Percentiles rank a stretch among this genome's conserved stretches.
phyloP scores from a whole-genome alignment of 1,284 basidiomycete species.

The Melampsora larici-populina region DNA sequence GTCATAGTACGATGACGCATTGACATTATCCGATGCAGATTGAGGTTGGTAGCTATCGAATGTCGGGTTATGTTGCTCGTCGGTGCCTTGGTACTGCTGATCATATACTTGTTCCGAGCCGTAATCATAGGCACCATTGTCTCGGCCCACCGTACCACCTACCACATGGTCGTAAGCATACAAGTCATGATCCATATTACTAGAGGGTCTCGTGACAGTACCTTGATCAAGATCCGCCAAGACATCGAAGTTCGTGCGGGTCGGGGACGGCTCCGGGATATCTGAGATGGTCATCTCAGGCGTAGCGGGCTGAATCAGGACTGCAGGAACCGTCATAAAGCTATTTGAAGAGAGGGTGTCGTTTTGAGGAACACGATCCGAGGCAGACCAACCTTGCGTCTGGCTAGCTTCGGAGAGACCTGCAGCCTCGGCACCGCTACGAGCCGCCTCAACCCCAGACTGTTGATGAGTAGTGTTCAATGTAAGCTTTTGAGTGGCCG shows the following conservation, averaged over 20 bases:
- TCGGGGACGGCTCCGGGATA: background rate
- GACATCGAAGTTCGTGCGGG: conserved; percentile 14
- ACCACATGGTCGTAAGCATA: background rate
- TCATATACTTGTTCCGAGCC: background rate
- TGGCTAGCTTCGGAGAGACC: background rate
- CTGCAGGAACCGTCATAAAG: conserved; percentile 27
- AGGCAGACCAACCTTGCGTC: background rate
- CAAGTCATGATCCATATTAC: background rate
- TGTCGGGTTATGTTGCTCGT: background rate
- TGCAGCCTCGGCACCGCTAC: background rate
- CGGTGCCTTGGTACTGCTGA: background rate
- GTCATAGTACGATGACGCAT: background rate
- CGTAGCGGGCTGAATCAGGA: conserved; percentile 38
- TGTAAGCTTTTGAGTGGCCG: conserved; percentile 28
- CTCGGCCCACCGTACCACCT: background rate
- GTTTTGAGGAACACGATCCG: background rate
- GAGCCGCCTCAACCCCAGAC: background rate
- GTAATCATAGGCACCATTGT: conserved; percentile 5
- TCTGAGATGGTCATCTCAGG: conserved; percentile 21
- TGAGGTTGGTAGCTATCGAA: background rate
- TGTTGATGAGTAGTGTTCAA: background rate
- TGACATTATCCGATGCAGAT: background rate
- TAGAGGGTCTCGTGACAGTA: background rate
- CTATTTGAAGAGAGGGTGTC: conserved; percentile 2
- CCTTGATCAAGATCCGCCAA: conserved; percentile 23